Evolutionary conservation across 2,329 filamentous ascomycete species (phyloP).

Genomic region (Fusarium decemcellulare): DNA sequence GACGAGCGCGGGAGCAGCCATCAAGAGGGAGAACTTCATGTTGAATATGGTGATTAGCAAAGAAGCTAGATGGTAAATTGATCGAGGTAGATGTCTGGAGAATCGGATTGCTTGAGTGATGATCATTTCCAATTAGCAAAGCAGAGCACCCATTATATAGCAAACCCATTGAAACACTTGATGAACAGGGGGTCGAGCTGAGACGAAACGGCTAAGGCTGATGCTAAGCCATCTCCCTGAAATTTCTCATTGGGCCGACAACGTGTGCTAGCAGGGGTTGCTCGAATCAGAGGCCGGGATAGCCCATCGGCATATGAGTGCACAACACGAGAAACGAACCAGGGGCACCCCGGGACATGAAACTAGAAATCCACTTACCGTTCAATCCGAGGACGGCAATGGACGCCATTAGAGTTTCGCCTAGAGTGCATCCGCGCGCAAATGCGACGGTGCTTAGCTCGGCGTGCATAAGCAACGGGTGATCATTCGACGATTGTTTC

Average conservation of each 20-base stretch:
- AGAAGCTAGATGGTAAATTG: not conserved
- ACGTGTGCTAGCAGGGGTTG: conserved; percentile 4
- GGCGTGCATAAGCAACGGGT: not conserved
- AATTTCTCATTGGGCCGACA: not conserved
- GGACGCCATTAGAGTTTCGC: conserved; percentile 7
- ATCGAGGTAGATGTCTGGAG: conserved; percentile 15
- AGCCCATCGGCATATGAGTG: conserved; percentile 1
- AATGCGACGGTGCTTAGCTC: not conserved
- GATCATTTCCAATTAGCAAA: not conserved
- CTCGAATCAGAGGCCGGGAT: not conserved
- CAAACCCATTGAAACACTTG: not conserved
- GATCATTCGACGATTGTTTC: not conserved
- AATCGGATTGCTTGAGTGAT: not conserved
- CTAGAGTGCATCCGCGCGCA: not conserved
- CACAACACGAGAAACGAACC: not conserved
- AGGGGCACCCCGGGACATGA: not conserved
- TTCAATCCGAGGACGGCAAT: not conserved
- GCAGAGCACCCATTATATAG: conserved; percentile 4
- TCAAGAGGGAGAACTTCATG: conserved; percentile 43
- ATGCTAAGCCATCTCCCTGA: not conserved
- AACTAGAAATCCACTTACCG: not conserved
- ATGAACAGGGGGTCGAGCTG: not conserved
- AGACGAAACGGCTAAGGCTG: conserved; percentile 3
- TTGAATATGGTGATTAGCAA: not conserved
- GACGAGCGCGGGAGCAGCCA: conserved; percentile 41